Evolutionary conservation across 208 protist genomes (phyloP).

Genomic region (Leptomonas seymouri): DNA sequence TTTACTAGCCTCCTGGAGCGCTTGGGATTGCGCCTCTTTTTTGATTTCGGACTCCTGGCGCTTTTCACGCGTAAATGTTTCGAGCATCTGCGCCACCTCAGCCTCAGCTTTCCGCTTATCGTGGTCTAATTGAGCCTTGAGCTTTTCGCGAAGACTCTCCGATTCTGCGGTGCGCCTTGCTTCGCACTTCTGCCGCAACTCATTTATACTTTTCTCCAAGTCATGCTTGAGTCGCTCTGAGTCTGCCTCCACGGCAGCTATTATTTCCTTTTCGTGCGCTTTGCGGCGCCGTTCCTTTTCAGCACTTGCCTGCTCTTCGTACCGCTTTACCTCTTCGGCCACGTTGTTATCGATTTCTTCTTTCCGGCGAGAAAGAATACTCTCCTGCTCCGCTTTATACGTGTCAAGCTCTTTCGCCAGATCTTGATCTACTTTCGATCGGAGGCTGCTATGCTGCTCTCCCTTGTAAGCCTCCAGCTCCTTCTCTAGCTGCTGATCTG

Average conservation of each 20-base stretch:
- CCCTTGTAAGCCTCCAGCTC: conserved; percentile 32
- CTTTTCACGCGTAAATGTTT: conserved; percentile 40
- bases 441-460: conserved; percentile 9
- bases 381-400: conserved; percentile 32
- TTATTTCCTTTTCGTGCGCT: conserved; percentile 6
- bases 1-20: conserved; percentile 28
- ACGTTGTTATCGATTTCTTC: conserved; percentile 9
- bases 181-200: conserved; percentile 25
- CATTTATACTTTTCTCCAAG: conserved; percentile 17
- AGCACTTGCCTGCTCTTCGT: conserved; percentile 8
- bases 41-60: conserved; percentile 40
- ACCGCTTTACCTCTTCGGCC: conserved; percentile 17
- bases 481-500: conserved; percentile 25
- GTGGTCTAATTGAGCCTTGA: conserved; percentile 35
- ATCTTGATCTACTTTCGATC: conserved; percentile 22
- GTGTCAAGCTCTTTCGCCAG: conserved; percentile 24
- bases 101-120: conserved; percentile 50
- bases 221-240: conserved; percentile 16
- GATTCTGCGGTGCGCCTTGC: conserved; percentile 22
- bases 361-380: conserved; percentile 7
- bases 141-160: conserved; percentile 32
- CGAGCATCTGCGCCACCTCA: conserved; percentile 38
- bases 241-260: conserved; percentile 7
- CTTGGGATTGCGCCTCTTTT: conserved; percentile 39
- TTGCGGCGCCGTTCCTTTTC: conserved; percentile 18